phyloP scores from a whole-genome alignment of 2,329 filamentous ascomycete genomes.

The Clonostachys sp. region DNA sequence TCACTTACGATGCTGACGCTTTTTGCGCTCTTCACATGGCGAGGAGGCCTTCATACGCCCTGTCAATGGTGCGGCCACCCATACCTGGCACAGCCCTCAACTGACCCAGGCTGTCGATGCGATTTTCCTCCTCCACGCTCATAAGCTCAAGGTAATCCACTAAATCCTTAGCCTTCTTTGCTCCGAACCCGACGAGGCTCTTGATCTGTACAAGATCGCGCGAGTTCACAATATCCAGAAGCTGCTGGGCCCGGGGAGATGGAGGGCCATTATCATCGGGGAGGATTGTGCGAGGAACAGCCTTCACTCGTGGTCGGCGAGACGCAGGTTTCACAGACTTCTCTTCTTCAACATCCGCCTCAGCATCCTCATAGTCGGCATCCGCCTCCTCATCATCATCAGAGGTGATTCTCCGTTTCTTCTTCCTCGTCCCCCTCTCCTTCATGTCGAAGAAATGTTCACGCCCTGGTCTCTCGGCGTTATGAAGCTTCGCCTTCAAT shows the following conservation, averaged over 20 bases:
- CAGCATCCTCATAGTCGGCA: constrained; percentile 30
- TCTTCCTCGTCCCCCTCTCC: constrained; percentile 3
- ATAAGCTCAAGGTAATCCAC: constrained; percentile 49
- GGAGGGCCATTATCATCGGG: constrained; percentile 34
- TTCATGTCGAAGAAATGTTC: background rate
- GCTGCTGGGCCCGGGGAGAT: constrained; percentile 53
- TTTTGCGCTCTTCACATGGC: background rate
- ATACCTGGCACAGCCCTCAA: constrained; percentile 51
- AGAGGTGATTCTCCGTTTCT: constrained; percentile 11
- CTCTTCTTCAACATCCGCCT: constrained; percentile 33
- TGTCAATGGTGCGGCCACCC: constrained; percentile 50
- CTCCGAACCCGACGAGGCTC: constrained; percentile 64
- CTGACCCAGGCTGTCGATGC: constrained; percentile 44
- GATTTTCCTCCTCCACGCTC: constrained; percentile 28
- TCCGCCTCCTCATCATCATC: constrained; percentile 27
- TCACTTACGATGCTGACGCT: background rate
- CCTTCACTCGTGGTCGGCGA: constrained; percentile 22
- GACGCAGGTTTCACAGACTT: constrained; percentile 16
- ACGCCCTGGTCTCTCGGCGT: constrained; percentile 6
- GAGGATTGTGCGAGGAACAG: constrained; percentile 12
- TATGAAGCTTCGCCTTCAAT: constrained; percentile 47
- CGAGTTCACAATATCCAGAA: constrained; percentile 71
- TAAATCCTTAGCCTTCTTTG: constrained; percentile 63
- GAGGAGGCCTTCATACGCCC: constrained; percentile 45
- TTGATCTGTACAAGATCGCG: constrained; percentile 62